Evolutionary conservation across 1,284 basidiomycete genomes (phyloP).

Genomic region (Xerocomus nothofagi): DNA sequence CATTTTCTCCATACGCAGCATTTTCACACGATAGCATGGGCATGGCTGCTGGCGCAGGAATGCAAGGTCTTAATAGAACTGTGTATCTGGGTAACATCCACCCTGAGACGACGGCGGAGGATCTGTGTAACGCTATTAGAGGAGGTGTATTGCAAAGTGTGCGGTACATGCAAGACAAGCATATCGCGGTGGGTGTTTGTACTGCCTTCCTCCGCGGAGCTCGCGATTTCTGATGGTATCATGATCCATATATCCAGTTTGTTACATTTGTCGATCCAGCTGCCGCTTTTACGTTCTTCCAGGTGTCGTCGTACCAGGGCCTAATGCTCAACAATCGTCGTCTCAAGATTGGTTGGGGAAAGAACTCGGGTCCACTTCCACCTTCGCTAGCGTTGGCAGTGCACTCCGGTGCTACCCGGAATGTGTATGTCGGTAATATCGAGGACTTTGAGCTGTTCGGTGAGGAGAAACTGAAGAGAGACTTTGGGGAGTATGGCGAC

Average conservation of each 20-base stretch:
- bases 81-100: slow-evolving; percentile 94
- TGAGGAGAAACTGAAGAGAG: slow-evolving; percentile 82
- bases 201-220: neutral
- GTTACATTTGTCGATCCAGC: slow-evolving; percentile 89
- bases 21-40: slow-evolving; percentile 56
- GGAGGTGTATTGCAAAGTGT: slow-evolving; percentile 91
- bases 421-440: slow-evolving; percentile 92
- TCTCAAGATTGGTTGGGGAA: slow-evolving; percentile 94
- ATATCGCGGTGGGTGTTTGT: slow-evolving; percentile 73
- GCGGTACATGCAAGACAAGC: slow-evolving; percentile 91
- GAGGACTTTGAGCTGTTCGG: slow-evolving; percentile 89
- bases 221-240: slow-evolving; percentile 4
- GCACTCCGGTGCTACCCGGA: slow-evolving; percentile 87
- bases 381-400: slow-evolving; percentile 84
- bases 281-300: slow-evolving; percentile 89
- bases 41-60: slow-evolving; percentile 38
- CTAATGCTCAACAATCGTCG: slow-evolving; percentile 88
- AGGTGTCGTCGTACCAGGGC: slow-evolving; percentile 84
- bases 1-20: slow-evolving; percentile 59
- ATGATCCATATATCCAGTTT: slow-evolving; percentile 51
- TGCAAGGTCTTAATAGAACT: slow-evolving; percentile 75
- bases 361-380: slow-evolving; percentile 82
- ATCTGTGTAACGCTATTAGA: slow-evolving; percentile 90
- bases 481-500: slow-evolving; percentile 91
- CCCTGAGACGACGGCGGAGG: slow-evolving; percentile 89